Percentiles rank a stretch among this genome's conserved stretches.
Evolutionary conservation across 257 asterid species (phyloP).

Genomic region (Rubia yunnanensis): DNA sequence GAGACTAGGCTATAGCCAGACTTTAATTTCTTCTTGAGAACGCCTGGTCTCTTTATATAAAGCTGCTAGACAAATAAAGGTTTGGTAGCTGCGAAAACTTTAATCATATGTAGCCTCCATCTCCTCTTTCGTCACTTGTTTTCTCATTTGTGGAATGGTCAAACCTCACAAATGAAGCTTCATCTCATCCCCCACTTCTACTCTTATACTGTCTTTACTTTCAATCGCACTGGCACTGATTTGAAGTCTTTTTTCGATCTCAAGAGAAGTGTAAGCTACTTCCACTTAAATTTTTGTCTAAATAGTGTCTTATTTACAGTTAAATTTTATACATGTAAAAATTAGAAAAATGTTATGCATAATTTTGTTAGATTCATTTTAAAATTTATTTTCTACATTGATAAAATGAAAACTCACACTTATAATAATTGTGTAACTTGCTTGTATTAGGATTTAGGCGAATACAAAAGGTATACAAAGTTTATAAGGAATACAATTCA

Average conservation of each 20-base stretch:
- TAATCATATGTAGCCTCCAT: neutral
- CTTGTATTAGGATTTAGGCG: no score
- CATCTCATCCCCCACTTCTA: neutral
- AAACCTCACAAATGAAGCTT: neutral
- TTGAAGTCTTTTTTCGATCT: neutral
- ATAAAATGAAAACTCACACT: no score
- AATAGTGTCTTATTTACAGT: no score
- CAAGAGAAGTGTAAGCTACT: neutral
- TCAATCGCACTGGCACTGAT: neutral
- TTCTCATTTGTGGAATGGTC: neutral
- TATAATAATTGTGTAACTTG: no score
- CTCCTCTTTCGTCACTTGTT: neutral
- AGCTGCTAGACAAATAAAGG: neutral
- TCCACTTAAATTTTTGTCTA: no score
- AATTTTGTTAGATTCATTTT: no score
- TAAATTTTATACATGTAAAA: no score
- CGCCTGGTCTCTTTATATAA: neutral
- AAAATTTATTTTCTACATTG: no score
- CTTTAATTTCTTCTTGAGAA: neutral
- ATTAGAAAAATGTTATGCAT: no score
- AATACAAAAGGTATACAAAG: no score
- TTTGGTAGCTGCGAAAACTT: neutral
- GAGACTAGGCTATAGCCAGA: neutral
- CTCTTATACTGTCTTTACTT: neutral
- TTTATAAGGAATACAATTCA: no score